These are phyloP conservation scores for Amanita polypyramis DNA, from an alignment of 768 basidiomycete genomes.

Conservation along the genomic window DNA sequence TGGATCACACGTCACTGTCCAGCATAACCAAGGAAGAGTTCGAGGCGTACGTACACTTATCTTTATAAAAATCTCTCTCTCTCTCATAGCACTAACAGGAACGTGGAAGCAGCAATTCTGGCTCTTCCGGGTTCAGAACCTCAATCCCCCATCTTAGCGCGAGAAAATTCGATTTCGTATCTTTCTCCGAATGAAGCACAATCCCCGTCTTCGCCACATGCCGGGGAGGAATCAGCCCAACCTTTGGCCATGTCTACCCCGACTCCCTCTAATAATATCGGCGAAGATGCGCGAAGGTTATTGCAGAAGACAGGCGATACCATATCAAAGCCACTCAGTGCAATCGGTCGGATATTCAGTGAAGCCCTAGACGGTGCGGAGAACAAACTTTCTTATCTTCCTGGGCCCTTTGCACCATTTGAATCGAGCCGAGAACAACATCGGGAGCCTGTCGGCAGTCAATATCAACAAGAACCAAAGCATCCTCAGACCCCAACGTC, in stretches of 20 bases:
- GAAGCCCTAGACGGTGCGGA: constrained; percentile 71
- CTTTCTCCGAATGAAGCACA: constrained; percentile 8
- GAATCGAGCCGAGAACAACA: constrained; percentile 39
- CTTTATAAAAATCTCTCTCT: neutral
- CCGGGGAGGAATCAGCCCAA: constrained; percentile 85
- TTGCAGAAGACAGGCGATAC: constrained; percentile 87
- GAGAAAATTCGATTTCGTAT: constrained; percentile 16
- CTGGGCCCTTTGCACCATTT: constrained; percentile 61
- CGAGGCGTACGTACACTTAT: constrained; percentile 42
- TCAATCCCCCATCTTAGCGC: constrained; percentile 23
- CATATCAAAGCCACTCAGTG: constrained; percentile 83
- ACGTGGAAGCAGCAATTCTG: constrained; percentile 44
- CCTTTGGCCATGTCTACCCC: constrained; percentile 58
- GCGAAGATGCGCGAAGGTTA: constrained; percentile 71
- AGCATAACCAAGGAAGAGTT: constrained; percentile 92
- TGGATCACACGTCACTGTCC: constrained; percentile 94
- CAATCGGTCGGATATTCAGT: constrained; percentile 80
- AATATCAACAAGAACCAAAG: constrained; percentile 6
- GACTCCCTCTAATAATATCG: constrained; percentile 38
- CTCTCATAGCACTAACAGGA: constrained; percentile 19
- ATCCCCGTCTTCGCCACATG: constrained; percentile 34
- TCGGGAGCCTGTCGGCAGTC: constrained; percentile 6
- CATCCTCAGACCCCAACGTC: constrained; percentile 19
- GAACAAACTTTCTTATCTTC: constrained; percentile 52
- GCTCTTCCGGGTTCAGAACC: constrained; percentile 35